Base-by-base conservation (phyloP, 2,329 filamentous ascomycete genomes). In the Cucurbitaria berberidis region DNA sequence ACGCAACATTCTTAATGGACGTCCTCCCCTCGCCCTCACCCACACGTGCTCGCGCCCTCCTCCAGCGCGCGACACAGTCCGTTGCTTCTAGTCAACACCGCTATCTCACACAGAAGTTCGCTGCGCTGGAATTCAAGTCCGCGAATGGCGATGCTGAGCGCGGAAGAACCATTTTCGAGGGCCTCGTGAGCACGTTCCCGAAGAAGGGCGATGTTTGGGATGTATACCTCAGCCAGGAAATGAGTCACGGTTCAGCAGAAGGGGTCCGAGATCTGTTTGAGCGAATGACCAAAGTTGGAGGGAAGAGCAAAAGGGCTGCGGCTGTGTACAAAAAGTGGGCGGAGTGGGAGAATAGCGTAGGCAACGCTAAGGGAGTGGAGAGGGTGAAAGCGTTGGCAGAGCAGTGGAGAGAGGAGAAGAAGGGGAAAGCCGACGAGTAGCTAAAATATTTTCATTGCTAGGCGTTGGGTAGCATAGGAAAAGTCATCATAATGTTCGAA, bases 201-300 rank as follows among this genome's bases (percentile, higher is more conserved):
- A 96, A 96, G 80, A 90, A 91, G 74, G 86, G 91, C 54, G 92
- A 97, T 72, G 80, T 98, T 45, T 98, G 93, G 93, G 95, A 91
- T 75, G 88, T 96, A 76, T 87, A 96, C 61, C 78, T 97, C 1
- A 92, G 96, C 70, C 82, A 97, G 50, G 95, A 99, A 64, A 78
- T 75, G 15, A 84, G 93, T 24, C 83, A 86, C 52, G 69, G 76
- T 41, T 64, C 75, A 2, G 69, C 84, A 63, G 85, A 86, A 35
- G 79, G 76, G 11, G 85, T 95, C 13, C 82, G 92, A 42, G 86
- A 88, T 55, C 78, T 98, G 42, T 98, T 95, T 71, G 91, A 96
- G 78, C 83, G 93, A 38, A 89, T 93, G 69, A 81, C 84, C 22
- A 86, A 69, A 56, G 69, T 59, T 35, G 77, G 81, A 67, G 80